Evolutionary conservation across 179 eudicot genomes (phyloP), one percentile per base, ranked within the genome.

Genomic region (Camellia oleifera): DNA sequence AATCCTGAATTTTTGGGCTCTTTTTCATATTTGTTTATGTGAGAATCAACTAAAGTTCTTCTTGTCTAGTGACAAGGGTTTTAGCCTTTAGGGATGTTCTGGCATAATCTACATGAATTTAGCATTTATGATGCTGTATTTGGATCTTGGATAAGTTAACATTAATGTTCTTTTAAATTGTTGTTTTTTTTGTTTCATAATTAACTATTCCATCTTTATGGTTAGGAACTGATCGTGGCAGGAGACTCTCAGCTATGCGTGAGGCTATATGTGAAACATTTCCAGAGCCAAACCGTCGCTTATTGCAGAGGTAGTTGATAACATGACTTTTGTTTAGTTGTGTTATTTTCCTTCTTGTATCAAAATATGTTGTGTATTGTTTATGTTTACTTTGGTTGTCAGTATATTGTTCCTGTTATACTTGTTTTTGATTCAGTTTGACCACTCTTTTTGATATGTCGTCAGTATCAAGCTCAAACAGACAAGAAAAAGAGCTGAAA

Each of bases 211-310:
- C 40, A 56, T 48, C 7, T 4, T 48, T 48, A 56, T 82, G 40
- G 8, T 79, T 82, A 96, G 99, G 93, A 85, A 89, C 88, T 86
- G 98, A 94, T 14, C 99, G 97, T 78, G 81, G 89, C 85, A 91
- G 81, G 85, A 90, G 98, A 82, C 86, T 90, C 46, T 83, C 79
- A 78, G 88, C 90, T 80, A 92, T 97, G 96, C 98, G 97, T 74
- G 85, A 86, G 60, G 99, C 99, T 60, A 88, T 97, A 82, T 81
- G 88, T 77, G 98, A 97, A 83, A 94, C 99, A 82, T 97, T 97
- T 80, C 99, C 99, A 20, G 99, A 97, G 87, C 99, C 99, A 76
- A 97, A 97, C 85, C 94, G 99, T 72, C 89, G 90, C 70, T 83
- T 97, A 79, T 83, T 97, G 69, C 98, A 97, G 84, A 97, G 99